Evolutionary conservation across 2,329 filamentous ascomycete species (phyloP).

Genomic region (Fusarium sp.): DNA sequence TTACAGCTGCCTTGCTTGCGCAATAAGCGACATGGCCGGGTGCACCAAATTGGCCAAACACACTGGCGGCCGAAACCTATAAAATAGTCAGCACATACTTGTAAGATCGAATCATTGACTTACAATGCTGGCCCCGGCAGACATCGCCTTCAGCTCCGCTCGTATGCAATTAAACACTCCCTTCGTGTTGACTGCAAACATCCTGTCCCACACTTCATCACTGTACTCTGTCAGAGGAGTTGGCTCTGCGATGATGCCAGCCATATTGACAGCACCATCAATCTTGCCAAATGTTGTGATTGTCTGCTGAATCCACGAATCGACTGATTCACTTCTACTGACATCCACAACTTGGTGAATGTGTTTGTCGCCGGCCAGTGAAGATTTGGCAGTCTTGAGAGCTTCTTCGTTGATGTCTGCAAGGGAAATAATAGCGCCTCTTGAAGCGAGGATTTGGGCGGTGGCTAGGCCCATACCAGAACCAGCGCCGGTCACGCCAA

Average conservation of each 20-base stretch:
- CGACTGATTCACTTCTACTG: constrained; percentile 23
- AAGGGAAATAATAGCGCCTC: constrained; percentile 42
- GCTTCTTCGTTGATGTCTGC: constrained; percentile 40
- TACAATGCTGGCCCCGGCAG: constrained; percentile 49
- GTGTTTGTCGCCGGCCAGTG: not conserved
- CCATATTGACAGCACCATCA: constrained; percentile 61
- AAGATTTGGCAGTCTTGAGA: not conserved
- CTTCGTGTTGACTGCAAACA: constrained; percentile 61
- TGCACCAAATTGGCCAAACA: constrained; percentile 51
- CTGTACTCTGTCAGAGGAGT: constrained; percentile 53
- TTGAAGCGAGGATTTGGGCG: constrained; percentile 36
- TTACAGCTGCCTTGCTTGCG: constrained; percentile 52
- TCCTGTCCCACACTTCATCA: constrained; percentile 60
- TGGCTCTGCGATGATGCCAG: constrained; percentile 39
- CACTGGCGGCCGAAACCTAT: constrained; percentile 52
- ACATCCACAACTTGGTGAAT: constrained; percentile 30
- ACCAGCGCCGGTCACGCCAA: constrained; percentile 42
- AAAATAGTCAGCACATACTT: constrained; percentile 52
- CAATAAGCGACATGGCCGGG: constrained; percentile 50
- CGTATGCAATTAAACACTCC: constrained; percentile 67
- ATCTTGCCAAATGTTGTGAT: constrained; percentile 55
- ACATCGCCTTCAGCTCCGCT: constrained; percentile 59
- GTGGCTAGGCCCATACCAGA: constrained; percentile 45
- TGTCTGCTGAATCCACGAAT: constrained; percentile 52
- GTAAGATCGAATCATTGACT: constrained; percentile 48